These are phyloP conservation scores for Xylaria flabelliformis DNA, from an alignment of 495 filamentous ascomycete species.

Conservation along the genomic window DNA sequence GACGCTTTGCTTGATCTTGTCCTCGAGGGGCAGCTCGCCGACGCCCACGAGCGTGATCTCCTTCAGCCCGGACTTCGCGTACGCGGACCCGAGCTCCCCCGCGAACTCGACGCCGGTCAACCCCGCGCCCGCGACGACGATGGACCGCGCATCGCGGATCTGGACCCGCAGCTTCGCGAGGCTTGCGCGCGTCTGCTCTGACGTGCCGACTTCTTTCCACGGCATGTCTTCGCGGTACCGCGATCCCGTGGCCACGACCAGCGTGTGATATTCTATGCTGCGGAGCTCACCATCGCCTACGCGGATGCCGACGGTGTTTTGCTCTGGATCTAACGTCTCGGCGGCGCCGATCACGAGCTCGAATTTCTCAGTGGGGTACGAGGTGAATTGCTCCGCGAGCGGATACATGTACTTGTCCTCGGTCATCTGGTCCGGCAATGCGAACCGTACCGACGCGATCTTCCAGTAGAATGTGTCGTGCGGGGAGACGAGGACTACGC, in stretches of 20 bases:
- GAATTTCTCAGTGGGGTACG: slow-evolving; percentile 56
- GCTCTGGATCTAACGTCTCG: slow-evolving; percentile 52
- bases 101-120: slow-evolving; percentile 69
- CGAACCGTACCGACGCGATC: slow-evolving; percentile 51
- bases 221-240: slow-evolving; percentile 51
- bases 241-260: slow-evolving; percentile 64
- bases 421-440: slow-evolving; percentile 47
- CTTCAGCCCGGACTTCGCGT: slow-evolving; percentile 37
- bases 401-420: slow-evolving; percentile 52
- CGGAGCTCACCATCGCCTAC: slow-evolving; percentile 43
- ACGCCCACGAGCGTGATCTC: slow-evolving; percentile 55
- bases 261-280: slow-evolving; percentile 56
- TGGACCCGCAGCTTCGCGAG: slow-evolving; percentile 53
- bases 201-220: slow-evolving; percentile 55
- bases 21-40: slow-evolving; percentile 39
- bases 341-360: slow-evolving; percentile 64
- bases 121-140: slow-evolving; percentile 73
- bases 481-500: slow-evolving; percentile 63
- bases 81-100: slow-evolving; percentile 63
- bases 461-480: slow-evolving; percentile 58
- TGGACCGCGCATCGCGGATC: slow-evolving; percentile 60
- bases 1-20: slow-evolving; percentile 34
- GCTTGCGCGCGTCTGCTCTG: slow-evolving; percentile 49
- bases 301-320: slow-evolving; percentile 52
- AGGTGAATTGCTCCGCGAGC: slow-evolving; percentile 58